Evolutionary conservation across 192 early-diverging fungal species (phyloP), one percentile per base, ranked within the genome.

Genomic region (Linnemannia hyalina): DNA sequence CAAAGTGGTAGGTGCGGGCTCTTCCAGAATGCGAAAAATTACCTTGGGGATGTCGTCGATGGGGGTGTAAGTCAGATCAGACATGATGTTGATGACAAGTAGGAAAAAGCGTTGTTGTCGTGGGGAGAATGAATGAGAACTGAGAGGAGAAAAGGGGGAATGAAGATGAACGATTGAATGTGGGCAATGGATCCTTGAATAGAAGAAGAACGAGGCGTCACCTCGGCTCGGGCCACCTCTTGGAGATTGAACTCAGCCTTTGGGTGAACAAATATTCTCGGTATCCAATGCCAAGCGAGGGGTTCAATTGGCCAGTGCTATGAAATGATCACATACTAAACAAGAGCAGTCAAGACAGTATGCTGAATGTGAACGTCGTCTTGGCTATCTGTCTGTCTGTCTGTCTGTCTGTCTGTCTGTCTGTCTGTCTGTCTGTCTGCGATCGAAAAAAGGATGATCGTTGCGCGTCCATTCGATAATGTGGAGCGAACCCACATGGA

Each of bases 11-110:
- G 20, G 57, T 46, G 46, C 32, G 35, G 20, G 22, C 6, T 41
- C 6, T 41, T 6, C 6, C 38, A 36, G 2, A 9, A 3, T 35
- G 23, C 35, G 16, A n/a, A 18, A 10, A 6, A 4, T 68, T 75
- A 83, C 82, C 71, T 72, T 38, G 7, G 82, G 47, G 26, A 83
- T 83, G 6, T 78, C 76, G 16, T 36, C 49, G 29, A 83, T 16
- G 22, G 82, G 82, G 7, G 82, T 83, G 73, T 46, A 83, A 11
- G 72, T 54, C 46, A 83, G 47, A 15, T 46, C 23, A 35, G 74
- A 36, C 75, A 82, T 77, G 75, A 15, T 49, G 60, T n/a, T 36
- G 36, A 46, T 22, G 20, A 52, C 4, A 11, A 40, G n/a, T 40
- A 60, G 18, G 18, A 36, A 15, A 44, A 57, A 40, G 42, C 42